These are phyloP conservation scores for Phytophthora pluvialis DNA, from an alignment of 352 stramenopile genomes.

Conservation along the genomic window DNA sequence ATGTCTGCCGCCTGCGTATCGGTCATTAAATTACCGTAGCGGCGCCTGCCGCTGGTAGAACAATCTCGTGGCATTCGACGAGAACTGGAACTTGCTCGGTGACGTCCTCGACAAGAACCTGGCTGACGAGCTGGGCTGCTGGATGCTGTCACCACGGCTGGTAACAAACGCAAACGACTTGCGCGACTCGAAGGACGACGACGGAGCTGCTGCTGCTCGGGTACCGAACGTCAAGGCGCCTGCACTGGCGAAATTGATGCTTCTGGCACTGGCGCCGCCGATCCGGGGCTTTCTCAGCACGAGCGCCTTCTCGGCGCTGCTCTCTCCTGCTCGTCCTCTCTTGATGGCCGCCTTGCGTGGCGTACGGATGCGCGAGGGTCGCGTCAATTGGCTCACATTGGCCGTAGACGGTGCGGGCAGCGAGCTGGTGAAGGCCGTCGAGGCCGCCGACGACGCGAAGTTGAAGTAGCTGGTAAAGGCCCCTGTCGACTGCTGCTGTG, in stretches of 20 bases:
- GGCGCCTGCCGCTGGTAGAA: constrained; percentile 56
- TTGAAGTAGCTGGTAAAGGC: constrained; percentile 27
- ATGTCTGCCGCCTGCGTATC: neutral
- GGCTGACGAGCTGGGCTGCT: constrained; percentile 6
- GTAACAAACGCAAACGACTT: constrained; percentile 32
- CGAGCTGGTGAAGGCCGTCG: constrained; percentile 35
- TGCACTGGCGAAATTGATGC: constrained; percentile 25
- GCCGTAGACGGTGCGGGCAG: constrained; percentile 30
- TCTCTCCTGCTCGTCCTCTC: constrained; percentile 49
- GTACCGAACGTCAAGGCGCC: constrained; percentile 16
- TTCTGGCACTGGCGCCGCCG: constrained; percentile 26
- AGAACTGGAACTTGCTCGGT: constrained; percentile 62
- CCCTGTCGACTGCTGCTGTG: constrained; percentile 9
- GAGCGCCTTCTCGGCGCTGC: constrained; percentile 59
- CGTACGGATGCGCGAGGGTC: constrained; percentile 51
- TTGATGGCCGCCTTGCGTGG: constrained; percentile 70
- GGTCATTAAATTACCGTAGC: constrained; percentile 39
- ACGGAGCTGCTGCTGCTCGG: constrained; percentile 5
- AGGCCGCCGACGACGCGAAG: constrained; percentile 7
- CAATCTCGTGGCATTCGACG: constrained; percentile 43
- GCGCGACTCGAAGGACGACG: constrained; percentile 11
- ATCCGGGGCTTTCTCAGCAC: constrained; percentile 62
- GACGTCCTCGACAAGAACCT: constrained; percentile 40
- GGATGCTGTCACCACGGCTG: constrained; percentile 17
- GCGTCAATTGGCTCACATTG: constrained; percentile 49